Conservation (phyloP, 176 grass and related monocot species). For the Juncus effusus region DNA sequence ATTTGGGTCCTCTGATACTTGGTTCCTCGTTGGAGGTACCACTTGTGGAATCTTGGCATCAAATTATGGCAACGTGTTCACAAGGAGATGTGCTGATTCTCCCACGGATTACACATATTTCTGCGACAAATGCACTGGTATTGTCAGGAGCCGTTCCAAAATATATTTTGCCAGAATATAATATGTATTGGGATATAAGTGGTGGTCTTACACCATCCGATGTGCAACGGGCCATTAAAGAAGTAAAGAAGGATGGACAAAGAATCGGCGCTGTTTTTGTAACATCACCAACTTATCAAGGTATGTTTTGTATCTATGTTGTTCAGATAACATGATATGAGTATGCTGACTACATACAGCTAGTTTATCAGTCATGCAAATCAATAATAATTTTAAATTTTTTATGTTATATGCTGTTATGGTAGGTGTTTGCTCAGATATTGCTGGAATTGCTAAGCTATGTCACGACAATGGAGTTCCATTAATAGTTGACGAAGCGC, state of each 20-base stretch:
- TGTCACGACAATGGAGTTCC: constrained; percentile 48
- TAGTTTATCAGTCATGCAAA: no score
- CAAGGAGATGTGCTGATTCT: constrained; percentile 44
- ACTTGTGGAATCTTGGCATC: constrained; percentile 75
- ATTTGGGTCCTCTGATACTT: constrained; percentile 64
- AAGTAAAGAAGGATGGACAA: constrained; percentile 39
- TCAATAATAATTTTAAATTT: no score
- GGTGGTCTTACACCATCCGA: constrained; percentile 42
- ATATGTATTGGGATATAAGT: constrained; percentile 58
- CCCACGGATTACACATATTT: constrained; percentile 65
- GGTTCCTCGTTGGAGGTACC: constrained; percentile 72
- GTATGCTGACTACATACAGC: no score
- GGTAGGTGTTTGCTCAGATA: constrained; percentile 34
- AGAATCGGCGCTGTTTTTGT: constrained; percentile 57
- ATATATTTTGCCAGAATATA: constrained; percentile 76
- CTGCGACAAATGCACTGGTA: constrained; percentile 57
- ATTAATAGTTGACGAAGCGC: constrained; percentile 71
- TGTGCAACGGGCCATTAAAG: constrained; percentile 42
- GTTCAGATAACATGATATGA: no score
- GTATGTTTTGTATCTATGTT: constrained; percentile 30
- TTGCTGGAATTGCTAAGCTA: constrained; percentile 38
- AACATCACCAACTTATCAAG: constrained; percentile 77
- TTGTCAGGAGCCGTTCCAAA: constrained; percentile 54
- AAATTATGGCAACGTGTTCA: constrained; percentile 63
- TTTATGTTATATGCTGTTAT: no score